Base-by-base conservation (phyloP, 2,329 filamentous ascomycete genomes). In the Ophiostoma sp. region DNA sequence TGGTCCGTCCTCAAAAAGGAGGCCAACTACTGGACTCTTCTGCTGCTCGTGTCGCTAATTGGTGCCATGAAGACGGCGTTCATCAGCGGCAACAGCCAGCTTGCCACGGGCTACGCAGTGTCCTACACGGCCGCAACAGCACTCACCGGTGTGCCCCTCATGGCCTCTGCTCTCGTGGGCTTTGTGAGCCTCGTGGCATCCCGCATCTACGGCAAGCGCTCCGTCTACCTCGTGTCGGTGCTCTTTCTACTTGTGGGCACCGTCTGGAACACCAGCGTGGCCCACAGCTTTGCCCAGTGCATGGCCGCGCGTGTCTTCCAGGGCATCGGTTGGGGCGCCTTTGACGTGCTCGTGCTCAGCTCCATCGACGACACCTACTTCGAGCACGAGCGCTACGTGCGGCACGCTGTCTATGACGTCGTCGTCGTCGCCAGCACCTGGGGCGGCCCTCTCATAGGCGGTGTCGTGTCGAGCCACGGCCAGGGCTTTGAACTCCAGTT, bases 291-390 rank as follows among this genome's bases (percentile, higher is more conserved):
- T 67, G 76, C 75, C 8, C 77, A 82, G 68, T 63, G 12, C 72
- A 81, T 86, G 79, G 79, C 79, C 0, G 81, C 84, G 2, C 79
- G 85, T 9, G 73, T 85, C 18, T 78, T 87, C 45, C 84, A 87
- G 73, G 84, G 84, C 0, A 68, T 87, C 0, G 85, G 82, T n/a
- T 86, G 85, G 82, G 85, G 85, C 5, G 81, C 82, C 11, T 85
- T 87, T 69, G 85, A 87, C 71, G 81, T 80, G 5, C 75, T 87
- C 52, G 77, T 85, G 42, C 75, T 82, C 44, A 80, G 79, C 1
- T 83, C 82, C 1, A 82, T 87, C 65, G 80, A 84, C 64, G 85
- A 87, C 71, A 83, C 82, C 1, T 87, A 81, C 74, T 87, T 84
- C 73, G 83, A 85, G 71, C 84, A 87, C 71, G 80, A 87, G 73